Base-by-base conservation (phyloP, 129 eudicot genomes). In the Arctium minus region DNA sequence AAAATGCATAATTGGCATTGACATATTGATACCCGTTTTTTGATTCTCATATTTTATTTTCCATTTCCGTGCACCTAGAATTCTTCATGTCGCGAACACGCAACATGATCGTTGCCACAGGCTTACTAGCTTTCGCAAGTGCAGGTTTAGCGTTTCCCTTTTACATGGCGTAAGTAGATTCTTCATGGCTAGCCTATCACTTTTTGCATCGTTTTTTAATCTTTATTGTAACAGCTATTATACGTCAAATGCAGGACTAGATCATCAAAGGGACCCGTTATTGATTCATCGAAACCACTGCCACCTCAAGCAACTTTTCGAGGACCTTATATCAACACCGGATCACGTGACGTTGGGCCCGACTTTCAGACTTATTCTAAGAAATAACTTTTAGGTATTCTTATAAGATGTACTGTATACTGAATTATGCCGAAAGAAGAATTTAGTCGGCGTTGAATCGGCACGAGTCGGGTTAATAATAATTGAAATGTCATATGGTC, bases 231-330 rank as follows among this genome's bases (percentile, higher is more conserved):
- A 65, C 38, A 6, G 70, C 36, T 56, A 27, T 12, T 78, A 4
- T 56, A 9, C 35, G 42, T 79, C 39, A 4, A 53, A 70, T 81
- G 30, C 92, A 93, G 97, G 80, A 72, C 94, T 36, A 93, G 69
- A 83, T 91, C 99, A 78, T 89, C 95, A 53, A 90, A 82, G 88
- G 77, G 82, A 3, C 99, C 99, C 7, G 89, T 96, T 80, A 96
- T 96, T 35, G 99, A 96, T 83, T 91, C 99, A 38, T 90, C 98
- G 37, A 96, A 91, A 88, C 92, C 99, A 13, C 85, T 96, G 74
- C 99, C 99, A 70, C 99, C 98, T 68, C 99, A 96, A 82, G 99
- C 99, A 38, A 96, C 98, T 76, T 96, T 96, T 35, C 88, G 99
- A 75, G 99, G 99, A 73, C 99, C 99, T 77, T 96, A 96, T 77